A percentile compares a stretch with the other conserved stretches of the same genome.
Evolutionary conservation across 169 alveolate species (phyloP).

Genomic region (Besnoitia besnoiti): DNA sequence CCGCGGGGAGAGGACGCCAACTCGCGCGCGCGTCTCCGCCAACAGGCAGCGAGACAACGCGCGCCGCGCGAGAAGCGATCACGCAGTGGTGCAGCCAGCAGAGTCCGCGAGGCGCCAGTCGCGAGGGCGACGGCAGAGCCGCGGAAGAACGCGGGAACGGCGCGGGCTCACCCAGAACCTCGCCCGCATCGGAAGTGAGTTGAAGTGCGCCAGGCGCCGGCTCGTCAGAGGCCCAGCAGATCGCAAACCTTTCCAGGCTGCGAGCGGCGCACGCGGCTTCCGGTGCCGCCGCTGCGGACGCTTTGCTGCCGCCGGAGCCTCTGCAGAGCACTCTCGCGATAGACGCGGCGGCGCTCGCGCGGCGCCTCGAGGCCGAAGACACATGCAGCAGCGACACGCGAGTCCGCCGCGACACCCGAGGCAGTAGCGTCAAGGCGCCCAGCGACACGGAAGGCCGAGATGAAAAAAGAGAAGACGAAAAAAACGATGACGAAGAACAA

Average conservation of each 20-base stretch:
- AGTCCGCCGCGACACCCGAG: neutral
- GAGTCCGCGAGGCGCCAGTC: neutral
- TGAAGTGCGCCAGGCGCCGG: neutral
- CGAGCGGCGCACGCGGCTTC: too few relatives aligned
- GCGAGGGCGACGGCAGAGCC: neutral
- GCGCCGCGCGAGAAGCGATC: neutral
- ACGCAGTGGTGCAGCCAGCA: conserved; percentile 6
- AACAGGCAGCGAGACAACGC: too few relatives aligned
- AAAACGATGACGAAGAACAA: neutral
- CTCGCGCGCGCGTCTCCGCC: neutral
- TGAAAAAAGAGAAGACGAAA: neutral
- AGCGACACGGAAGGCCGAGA: neutral
- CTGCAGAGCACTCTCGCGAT: neutral
- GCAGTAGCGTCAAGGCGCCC: neutral
- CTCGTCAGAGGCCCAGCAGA: neutral
- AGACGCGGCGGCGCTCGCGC: too few relatives aligned
- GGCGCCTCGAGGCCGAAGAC: neutral
- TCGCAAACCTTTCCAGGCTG: neutral
- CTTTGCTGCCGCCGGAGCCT: neutral
- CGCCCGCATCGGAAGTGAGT: neutral
- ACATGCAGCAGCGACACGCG: neutral
- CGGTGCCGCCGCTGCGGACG: too few relatives aligned
- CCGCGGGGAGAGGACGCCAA: neutral
- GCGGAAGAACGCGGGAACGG: neutral
- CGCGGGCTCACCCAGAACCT: neutral